Evolutionary conservation across 1,139 yeast genomes (phyloP).

Genomic region (Yamadazyma dendronema): DNA sequence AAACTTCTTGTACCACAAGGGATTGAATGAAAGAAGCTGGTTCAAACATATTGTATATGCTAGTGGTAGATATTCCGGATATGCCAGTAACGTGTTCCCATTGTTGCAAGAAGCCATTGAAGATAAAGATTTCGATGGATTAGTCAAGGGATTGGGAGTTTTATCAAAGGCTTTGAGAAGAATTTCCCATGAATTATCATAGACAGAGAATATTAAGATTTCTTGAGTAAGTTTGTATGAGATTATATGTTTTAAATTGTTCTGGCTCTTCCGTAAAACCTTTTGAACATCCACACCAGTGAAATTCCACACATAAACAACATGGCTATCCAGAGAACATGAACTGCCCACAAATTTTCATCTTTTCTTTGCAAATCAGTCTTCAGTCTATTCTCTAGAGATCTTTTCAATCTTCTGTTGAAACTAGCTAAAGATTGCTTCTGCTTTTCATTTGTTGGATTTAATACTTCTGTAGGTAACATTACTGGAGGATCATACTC

Average conservation of each 20-base stretch:
- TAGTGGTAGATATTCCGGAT: conserved; percentile 82
- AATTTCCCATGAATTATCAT: conserved; percentile 6
- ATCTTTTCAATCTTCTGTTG: conserved; percentile 50
- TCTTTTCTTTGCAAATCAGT: conserved; percentile 55
- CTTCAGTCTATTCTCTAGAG: conserved; percentile 72
- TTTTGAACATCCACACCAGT: neutral
- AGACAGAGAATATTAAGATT: neutral
- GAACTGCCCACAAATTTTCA: neutral
- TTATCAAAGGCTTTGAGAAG: conserved; percentile 38
- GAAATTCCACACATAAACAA: conserved; percentile 1
- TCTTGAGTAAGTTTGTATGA: no score
- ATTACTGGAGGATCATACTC: conserved; percentile 28
- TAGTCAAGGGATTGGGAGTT: conserved; percentile 58
- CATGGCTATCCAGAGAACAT: conserved; percentile 1
- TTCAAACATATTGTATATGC: conserved; percentile 83
- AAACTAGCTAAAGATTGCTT: conserved; percentile 7
- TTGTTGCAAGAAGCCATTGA: conserved; percentile 79
- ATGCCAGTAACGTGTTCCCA: conserved; percentile 80
- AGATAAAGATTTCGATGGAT: conserved; percentile 54
- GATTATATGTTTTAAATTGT: neutral
- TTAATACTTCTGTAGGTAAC: conserved; percentile 27
- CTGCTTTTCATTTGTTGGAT: conserved; percentile 20
- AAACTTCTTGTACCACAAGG: conserved; percentile 58
- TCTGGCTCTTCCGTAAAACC: neutral
- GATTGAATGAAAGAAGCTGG: conserved; percentile 73